phyloP scores from a whole-genome alignment of 305 asterid species.

The Fraxinus xanthoxyloides region DNA sequence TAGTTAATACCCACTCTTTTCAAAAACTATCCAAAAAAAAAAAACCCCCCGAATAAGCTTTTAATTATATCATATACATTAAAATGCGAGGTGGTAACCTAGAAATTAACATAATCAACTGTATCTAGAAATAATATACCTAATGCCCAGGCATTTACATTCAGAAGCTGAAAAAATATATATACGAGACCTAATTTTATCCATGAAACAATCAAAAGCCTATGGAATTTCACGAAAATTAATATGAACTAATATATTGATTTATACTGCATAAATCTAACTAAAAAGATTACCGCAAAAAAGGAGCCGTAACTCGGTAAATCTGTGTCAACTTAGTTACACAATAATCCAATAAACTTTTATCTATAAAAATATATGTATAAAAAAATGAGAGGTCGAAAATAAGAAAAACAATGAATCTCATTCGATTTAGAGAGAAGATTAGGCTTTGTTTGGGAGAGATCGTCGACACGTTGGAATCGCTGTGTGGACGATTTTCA shows the following conservation, averaged over 20 bases:
- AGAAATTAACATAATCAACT: background rate
- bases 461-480: slow-evolving; percentile 40
- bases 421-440: slow-evolving; percentile 15
- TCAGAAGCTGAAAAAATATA: background rate
- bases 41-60: slow-evolving; percentile 4
- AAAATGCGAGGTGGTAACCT: background rate
- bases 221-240: background rate
- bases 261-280: background rate
- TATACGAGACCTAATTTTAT: background rate
- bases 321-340: slow-evolving; percentile 34
- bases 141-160: background rate
- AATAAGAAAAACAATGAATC: background rate
- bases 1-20: slow-evolving; percentile 13
- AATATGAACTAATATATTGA: slow-evolving; percentile 3
- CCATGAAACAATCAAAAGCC: background rate
- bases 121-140: background rate
- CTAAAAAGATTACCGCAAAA: slow-evolving; percentile 16
- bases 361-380: slow-evolving; percentile 7
- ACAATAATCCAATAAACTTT: slow-evolving; percentile 21
- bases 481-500: slow-evolving; percentile 30
- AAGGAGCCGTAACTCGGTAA: slow-evolving; percentile 18
- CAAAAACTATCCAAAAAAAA: background rate
- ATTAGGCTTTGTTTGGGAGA: slow-evolving; percentile 34
- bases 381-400: background rate
- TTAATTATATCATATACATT: slow-evolving; percentile 1